These are phyloP conservation scores for Pseudodiploospora longispora DNA, from an alignment of 2,329 filamentous ascomycete genomes.

Conservation along the genomic window DNA sequence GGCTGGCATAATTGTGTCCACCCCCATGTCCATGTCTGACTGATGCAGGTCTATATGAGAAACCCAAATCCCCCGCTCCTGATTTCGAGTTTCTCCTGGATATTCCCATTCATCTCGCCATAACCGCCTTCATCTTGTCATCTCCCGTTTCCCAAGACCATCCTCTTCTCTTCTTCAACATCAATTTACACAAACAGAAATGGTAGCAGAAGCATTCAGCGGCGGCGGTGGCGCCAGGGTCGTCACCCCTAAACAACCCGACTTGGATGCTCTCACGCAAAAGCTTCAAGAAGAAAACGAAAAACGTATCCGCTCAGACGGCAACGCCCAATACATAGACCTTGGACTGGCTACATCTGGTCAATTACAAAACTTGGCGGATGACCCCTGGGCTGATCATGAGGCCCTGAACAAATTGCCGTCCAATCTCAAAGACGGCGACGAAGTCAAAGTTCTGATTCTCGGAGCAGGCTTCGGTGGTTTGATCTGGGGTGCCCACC, in stretches of 20 bases:
- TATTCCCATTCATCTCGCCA: too few relatives aligned
- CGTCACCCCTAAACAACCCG: not conserved
- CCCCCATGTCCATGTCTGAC: too few relatives aligned
- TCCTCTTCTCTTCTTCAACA: too few relatives aligned
- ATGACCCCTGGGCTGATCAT: slow-evolving; percentile 29
- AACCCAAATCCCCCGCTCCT: too few relatives aligned
- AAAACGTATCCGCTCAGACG: slow-evolving; percentile 25
- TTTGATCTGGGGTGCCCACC: slow-evolving; percentile 20
- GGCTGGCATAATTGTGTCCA: too few relatives aligned
- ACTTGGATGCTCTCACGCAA: slow-evolving; percentile 3
- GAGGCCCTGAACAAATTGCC: slow-evolving; percentile 18
- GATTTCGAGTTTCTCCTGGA: too few relatives aligned
- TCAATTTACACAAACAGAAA: too few relatives aligned
- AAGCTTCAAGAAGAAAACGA: slow-evolving; percentile 27
- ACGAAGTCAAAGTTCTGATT: slow-evolving; percentile 20
- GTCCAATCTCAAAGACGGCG: slow-evolving; percentile 17
- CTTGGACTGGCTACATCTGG: slow-evolving; percentile 17
- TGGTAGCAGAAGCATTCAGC: not conserved
- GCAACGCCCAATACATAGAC: slow-evolving; percentile 23
- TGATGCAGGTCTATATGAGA: too few relatives aligned
- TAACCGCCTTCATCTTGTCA: too few relatives aligned
- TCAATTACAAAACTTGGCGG: slow-evolving; percentile 16
- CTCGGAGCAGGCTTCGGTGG: slow-evolving; percentile 29
- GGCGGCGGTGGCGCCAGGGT: slow-evolving; percentile 1
- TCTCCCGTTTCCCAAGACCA: too few relatives aligned